Evolutionary conservation across 176 grass and related monocot genomes (phyloP).

Genomic region (Bothriochloa decipiens): DNA sequence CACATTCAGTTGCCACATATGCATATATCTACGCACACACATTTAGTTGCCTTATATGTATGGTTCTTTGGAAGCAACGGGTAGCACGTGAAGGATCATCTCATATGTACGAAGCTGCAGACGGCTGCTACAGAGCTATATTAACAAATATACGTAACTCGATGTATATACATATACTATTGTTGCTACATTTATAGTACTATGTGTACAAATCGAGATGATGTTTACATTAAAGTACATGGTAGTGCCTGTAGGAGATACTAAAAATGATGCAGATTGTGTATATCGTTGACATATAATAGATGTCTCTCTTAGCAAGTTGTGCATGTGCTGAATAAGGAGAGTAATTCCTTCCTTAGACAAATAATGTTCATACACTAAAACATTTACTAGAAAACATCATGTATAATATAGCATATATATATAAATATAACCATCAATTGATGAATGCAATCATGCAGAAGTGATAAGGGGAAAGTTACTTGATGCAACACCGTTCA

Average conservation of each 20-base stretch:
- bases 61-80: conserved; percentile 18
- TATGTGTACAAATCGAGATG: neutral
- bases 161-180: neutral
- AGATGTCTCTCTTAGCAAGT: neutral
- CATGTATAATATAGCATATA: no score
- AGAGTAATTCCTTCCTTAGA: neutral
- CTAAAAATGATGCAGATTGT: no score
- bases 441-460: no score
- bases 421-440: no score
- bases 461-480: no score
- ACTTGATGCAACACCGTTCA: no score
- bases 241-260: neutral
- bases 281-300: no score
- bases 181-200: neutral
- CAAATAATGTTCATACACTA: no score
- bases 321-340: neutral
- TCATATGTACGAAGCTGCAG: neutral
- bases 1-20: no score
- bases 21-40: no score
- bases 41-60: neutral
- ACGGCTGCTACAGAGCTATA: neutral
- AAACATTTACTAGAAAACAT: neutral
- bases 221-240: neutral
- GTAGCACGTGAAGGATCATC: conserved; percentile 6
- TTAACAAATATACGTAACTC: neutral